Evolutionary conservation across 208 protist genomes (phyloP).

Genomic region (Acanthamoeba castellanii): DNA sequence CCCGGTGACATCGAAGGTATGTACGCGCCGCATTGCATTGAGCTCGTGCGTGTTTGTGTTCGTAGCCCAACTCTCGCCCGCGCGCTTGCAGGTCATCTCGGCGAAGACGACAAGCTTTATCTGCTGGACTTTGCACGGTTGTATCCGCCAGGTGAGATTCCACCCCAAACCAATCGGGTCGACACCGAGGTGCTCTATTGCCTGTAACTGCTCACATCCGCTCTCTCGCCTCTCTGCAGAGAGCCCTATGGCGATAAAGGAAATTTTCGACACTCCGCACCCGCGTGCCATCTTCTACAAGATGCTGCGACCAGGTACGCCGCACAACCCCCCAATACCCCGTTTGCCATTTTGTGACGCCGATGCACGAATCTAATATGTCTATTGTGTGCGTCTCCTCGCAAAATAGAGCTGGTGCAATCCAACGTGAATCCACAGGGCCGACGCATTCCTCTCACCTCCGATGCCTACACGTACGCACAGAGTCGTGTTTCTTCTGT

Average conservation of each 20-base stretch:
- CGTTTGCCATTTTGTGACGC: not conserved
- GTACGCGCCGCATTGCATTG: not conserved
- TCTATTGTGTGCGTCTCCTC: too few species aligned
- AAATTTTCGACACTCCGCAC: not conserved
- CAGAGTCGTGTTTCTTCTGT: not conserved
- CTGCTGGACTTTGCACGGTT: slow-evolving; percentile 59
- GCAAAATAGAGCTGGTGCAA: not conserved
- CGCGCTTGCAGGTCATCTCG: not conserved
- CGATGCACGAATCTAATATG: not conserved
- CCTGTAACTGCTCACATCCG: not conserved
- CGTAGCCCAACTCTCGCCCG: not conserved
- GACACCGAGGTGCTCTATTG: not conserved
- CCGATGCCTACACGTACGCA: slow-evolving; percentile 49
- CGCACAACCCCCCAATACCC: not conserved
- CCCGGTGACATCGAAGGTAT: slow-evolving; percentile 60
- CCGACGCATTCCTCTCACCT: slow-evolving; percentile 20
- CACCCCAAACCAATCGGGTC: not conserved
- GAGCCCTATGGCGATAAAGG: not conserved
- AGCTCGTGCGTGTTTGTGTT: not conserved
- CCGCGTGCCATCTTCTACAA: slow-evolving; percentile 61
- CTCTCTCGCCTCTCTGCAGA: not conserved
- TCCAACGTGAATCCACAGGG: slow-evolving; percentile 14
- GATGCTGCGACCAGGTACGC: slow-evolving; percentile 64
- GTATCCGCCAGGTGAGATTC: not conserved
- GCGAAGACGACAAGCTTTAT: slow-evolving; percentile 60